Base-by-base conservation (phyloP, 2,329 filamentous ascomycete genomes). In the Hymenoscyphus fraxineus region DNA sequence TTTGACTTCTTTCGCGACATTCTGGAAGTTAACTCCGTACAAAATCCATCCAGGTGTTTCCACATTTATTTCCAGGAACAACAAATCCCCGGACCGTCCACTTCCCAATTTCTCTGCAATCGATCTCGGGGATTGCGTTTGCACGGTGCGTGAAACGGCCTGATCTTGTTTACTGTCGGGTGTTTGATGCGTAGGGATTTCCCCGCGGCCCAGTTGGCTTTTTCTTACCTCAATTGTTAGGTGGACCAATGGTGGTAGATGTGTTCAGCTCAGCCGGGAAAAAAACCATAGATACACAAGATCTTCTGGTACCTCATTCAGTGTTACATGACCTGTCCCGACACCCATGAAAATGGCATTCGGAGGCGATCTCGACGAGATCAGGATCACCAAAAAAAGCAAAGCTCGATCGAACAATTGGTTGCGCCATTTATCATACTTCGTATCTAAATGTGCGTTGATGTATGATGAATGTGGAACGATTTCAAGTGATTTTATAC, bases 391-490 rank as follows among this genome's bases (percentile, higher is more conserved):
- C 19, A 10, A 22, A 51, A 22, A 51, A 51, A 35, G 35, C n/a
- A n/a, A 51, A 51, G 44, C n/a, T 51, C 44, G 44, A 51, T 44
- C 44, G 44, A 51, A 19, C 44, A n/a, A 51, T 27, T 51, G n/a
- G 1, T n/a, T 35, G 4, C 35, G 35, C 35, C 44, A 12, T 22
- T 51, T 22, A 51, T 51, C 19, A 22, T 22, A 51, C 22, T 51
- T 51, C 16, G n/a, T 19, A n/a, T 19, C 19, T 4, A n/a, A 27
- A 27, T 27, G 2, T 27, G 27, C 9, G 15, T 27, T 12, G 44
- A 19, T 19, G 19, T 22, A 51, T 51, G 44, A 51, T n/a, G 44
- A 51, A 27, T 10, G 44, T 51, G 44, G 13, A 51, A 51, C 44
- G 44, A 51, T 51, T 9, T n/a, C 44, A 51, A 22, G n/a, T 19